phyloP scores from a whole-genome alignment of 257 asterid species.

The Cordia subcordata region DNA sequence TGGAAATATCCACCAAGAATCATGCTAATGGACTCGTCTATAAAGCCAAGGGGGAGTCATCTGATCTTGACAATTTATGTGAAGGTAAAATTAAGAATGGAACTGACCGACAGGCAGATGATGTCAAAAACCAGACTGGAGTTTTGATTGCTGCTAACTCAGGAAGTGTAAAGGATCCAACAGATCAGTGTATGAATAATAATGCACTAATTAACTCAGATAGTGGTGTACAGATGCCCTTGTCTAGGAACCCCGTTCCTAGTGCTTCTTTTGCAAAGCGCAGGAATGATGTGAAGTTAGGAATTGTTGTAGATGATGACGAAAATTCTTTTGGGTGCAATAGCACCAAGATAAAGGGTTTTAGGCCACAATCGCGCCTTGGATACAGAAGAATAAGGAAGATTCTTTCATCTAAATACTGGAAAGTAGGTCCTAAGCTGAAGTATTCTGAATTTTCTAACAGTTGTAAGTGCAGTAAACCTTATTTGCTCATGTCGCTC shows the following conservation, averaged over 20 bases:
- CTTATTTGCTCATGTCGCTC: neutral
- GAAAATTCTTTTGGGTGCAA: slow-evolving; percentile 63
- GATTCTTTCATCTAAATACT: slow-evolving; percentile 50
- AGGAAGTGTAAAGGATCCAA: slow-evolving; percentile 42
- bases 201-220: slow-evolving; percentile 39
- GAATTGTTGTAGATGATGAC: slow-evolving; percentile 68
- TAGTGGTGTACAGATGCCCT: slow-evolving; percentile 64
- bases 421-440: slow-evolving; percentile 55
- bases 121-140: slow-evolving; percentile 21
- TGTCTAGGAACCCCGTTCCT: slow-evolving; percentile 45
- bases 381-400: slow-evolving; percentile 51
- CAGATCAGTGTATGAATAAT: slow-evolving; percentile 46
- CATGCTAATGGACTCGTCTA: slow-evolving; percentile 13
- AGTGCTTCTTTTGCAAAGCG: slow-evolving; percentile 42
- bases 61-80: slow-evolving; percentile 21
- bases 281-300: slow-evolving; percentile 56
- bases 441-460: slow-evolving; percentile 39
- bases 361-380: slow-evolving; percentile 39
- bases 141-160: slow-evolving; percentile 32
- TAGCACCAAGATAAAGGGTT: slow-evolving; percentile 48
- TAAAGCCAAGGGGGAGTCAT: slow-evolving; percentile 21
- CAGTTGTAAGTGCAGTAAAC: slow-evolving; percentile 37
- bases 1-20: slow-evolving; percentile 21
- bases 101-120: slow-evolving; percentile 19
- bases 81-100: slow-evolving; percentile 26